Percentiles rank a stretch among this genome's conserved stretches.
phyloP scores from a whole-genome alignment of 2,329 filamentous ascomycete genomes.

The Dothideomycetes sp. region DNA sequence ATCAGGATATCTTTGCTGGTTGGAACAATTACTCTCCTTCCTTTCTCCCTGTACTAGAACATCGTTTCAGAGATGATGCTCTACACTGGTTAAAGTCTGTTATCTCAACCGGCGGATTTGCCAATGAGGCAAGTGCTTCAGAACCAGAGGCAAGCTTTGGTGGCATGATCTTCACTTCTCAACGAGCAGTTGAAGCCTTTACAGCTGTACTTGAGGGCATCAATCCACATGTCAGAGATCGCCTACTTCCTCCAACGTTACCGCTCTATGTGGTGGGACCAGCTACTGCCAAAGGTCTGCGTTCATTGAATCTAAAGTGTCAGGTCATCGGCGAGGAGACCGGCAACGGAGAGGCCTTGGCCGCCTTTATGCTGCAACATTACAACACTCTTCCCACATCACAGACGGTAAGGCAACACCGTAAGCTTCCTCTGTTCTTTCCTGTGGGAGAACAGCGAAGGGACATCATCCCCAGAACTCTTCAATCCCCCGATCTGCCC shows the following conservation, averaged over 20 bases:
- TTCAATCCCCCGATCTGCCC: conserved; percentile 52
- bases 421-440: conserved; percentile 64
- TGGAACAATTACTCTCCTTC: conserved; percentile 46
- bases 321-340: conserved; percentile 69
- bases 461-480: conserved; percentile 77
- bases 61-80: conserved; percentile 54
- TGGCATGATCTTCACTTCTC: conserved; percentile 76
- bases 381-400: conserved; percentile 45
- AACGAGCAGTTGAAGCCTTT: conserved; percentile 75
- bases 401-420: conserved; percentile 22
- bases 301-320: conserved; percentile 40
- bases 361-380: conserved; percentile 67
- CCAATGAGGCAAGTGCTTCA: conserved; percentile 18
- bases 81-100: conserved; percentile 45
- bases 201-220: conserved; percentile 51
- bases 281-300: conserved; percentile 67
- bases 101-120: conserved; percentile 39
- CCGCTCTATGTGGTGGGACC: conserved; percentile 74
- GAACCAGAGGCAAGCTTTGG: conserved; percentile 46
- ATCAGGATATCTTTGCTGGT: conserved; percentile 57
- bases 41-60: conserved; percentile 71
- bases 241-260: conserved; percentile 37
- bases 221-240: conserved; percentile 23
- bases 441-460: conserved; percentile 81
- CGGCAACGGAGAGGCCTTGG: conserved; percentile 75